Conservation (phyloP, 2,329 filamentous ascomycete genomes). For the Colletotrichum sp. region DNA sequence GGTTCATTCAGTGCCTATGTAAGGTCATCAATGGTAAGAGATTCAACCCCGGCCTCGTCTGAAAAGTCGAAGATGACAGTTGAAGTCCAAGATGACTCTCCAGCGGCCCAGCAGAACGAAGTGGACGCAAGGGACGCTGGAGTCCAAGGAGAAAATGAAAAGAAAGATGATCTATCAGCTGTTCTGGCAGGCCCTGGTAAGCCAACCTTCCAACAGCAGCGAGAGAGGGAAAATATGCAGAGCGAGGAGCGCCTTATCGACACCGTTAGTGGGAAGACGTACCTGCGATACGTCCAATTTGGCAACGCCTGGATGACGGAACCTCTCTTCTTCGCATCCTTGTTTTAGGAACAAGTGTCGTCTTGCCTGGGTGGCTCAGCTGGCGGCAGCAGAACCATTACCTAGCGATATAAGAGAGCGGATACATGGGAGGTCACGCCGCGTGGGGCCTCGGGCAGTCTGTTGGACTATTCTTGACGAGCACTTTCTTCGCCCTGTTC, state of each 20-base stretch:
- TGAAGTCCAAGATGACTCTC: neutral
- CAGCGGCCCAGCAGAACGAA: neutral
- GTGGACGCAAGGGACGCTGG: accelerated
- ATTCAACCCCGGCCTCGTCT: neutral
- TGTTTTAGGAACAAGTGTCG: neutral
- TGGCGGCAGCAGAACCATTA: neutral
- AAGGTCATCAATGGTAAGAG: neutral
- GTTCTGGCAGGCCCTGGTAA: neutral
- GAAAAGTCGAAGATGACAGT: neutral
- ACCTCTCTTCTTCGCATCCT: neutral
- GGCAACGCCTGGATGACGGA: neutral
- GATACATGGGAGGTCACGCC: neutral
- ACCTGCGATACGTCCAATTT: neutral
- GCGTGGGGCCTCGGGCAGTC: neutral
- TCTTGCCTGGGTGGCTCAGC: neutral
- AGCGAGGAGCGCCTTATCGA: neutral
- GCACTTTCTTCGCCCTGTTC: neutral
- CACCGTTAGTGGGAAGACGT: neutral
- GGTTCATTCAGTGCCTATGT: neutral
- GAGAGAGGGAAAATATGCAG: neutral
- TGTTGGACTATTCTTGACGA: neutral
- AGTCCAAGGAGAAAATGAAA: neutral
- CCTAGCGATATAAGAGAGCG: neutral
- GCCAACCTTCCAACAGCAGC: neutral
- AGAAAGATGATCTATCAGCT: neutral